Base-by-base conservation (phyloP, 2,329 filamentous ascomycete species). In the Metarhizium anisopliae region DNA sequence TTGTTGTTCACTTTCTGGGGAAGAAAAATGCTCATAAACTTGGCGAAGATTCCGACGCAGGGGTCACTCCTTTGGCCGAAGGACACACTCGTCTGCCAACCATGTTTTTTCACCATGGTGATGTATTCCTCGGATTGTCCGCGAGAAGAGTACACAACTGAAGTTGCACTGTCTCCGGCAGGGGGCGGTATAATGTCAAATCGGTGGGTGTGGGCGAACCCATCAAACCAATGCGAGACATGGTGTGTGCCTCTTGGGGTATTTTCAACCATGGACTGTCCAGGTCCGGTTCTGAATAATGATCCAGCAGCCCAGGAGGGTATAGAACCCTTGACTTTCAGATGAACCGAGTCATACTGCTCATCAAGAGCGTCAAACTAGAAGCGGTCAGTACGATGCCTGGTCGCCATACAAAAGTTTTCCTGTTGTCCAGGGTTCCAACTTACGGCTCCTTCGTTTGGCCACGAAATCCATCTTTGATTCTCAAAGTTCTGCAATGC, bases 191-290 rank as follows among this genome's bases (percentile, higher is more conserved):
- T 63, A 36, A 93, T 86, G 56, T 89, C 78, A 66, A 93, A 93
- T 32, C 81, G 83, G 70, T 93, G 87, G 1, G 83, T 76, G 55
- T 88, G 81, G 3, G 83, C 80, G 57, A 90, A 83, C 6, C 87
- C 87, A 66, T 94, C 90, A 61, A 94, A 94, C 89, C 89, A 94
- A 67, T 94, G 89, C 1, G 77, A 81, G 13, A 85, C 75, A 36
- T 77, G 74, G 63, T 85, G 84, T 0, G 76, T 80, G n/a, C 83
- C 82, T 3, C 76, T 75, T 2, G 80, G 70, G 0, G 82, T 83
- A 47, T 72, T 67, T n/a, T 84, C 75, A 3, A 90, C 71, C 42
- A 79, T 78, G 66, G 80, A 82, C 32, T 80, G 77, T 1, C 88
- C 87, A 0, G 88, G 87, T 0, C 90, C 89, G 0, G 86, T 91